Evolutionary conservation across 768 basidiomycete genomes (phyloP).

Genomic region (Kwoniella sp.): DNA sequence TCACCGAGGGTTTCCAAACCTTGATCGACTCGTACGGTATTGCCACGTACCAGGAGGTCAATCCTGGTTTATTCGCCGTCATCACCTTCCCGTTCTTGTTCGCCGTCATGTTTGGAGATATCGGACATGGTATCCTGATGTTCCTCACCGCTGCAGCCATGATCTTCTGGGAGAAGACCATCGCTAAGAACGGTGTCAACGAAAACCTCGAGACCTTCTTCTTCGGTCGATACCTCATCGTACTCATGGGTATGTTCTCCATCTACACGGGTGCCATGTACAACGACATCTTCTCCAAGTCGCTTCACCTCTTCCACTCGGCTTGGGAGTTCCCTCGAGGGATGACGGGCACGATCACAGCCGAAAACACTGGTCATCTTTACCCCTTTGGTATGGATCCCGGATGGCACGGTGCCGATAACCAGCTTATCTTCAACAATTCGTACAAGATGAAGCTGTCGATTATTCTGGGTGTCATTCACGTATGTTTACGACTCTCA

Average conservation of each 20-base stretch:
- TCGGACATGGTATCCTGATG: conserved; percentile 88
- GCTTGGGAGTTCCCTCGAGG: conserved; percentile 75
- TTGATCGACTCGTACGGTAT: conserved; percentile 98
- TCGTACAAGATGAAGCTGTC: conserved; percentile 99
- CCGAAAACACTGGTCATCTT: conserved; percentile 60
- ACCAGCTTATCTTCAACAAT: conserved; percentile 87
- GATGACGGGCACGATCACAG: conserved; percentile 56
- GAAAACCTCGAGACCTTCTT: conserved; percentile 89
- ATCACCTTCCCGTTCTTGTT: conserved; percentile 96
- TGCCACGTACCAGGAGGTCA: conserved; percentile 90
- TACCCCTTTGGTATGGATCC: conserved; percentile 95
- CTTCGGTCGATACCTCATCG: conserved; percentile 95
- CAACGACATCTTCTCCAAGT: conserved; percentile 97
- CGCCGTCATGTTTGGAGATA: conserved; percentile 99
- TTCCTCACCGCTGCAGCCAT: conserved; percentile 71
- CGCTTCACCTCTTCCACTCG: conserved; percentile 78
- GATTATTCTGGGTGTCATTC: conserved; percentile 88
- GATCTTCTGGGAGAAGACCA: conserved; percentile 78
- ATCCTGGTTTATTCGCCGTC: conserved; percentile 81
- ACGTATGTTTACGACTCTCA: conserved; percentile 58
- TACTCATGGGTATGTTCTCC: conserved; percentile 96
- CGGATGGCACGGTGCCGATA: conserved; percentile 89
- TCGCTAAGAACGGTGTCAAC: conserved; percentile 67
- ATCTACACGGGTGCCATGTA: conserved; percentile 96
- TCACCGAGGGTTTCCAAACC: conserved; percentile 92